Evolutionary conservation across 2,329 filamentous ascomycete species (phyloP).

Genomic region (Aphanoascus verrucosus): DNA sequence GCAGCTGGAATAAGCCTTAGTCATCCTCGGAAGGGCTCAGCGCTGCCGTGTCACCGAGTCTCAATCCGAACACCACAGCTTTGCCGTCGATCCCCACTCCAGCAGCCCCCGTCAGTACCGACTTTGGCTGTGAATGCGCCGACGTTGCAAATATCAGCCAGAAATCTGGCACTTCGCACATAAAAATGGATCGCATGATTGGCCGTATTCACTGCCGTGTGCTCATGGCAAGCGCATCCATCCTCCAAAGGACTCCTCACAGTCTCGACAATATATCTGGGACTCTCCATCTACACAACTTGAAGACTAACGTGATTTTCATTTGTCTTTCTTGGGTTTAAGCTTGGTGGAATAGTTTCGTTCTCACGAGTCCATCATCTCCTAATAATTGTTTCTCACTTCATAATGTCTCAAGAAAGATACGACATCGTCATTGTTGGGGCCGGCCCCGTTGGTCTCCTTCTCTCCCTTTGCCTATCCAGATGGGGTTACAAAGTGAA

Average conservation of each 20-base stretch:
- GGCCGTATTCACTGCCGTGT: constrained; percentile 4
- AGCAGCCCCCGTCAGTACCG: background rate
- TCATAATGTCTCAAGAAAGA: constrained; percentile 29
- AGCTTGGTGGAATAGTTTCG: background rate
- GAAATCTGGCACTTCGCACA: background rate
- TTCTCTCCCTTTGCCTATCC: constrained; percentile 77
- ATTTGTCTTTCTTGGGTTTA: background rate
- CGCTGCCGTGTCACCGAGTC: background rate
- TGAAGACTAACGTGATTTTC: background rate
- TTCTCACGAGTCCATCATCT: background rate
- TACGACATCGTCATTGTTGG: constrained; percentile 73
- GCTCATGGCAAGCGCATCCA: background rate
- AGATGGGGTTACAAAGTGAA: constrained; percentile 93
- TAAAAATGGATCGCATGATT: background rate
- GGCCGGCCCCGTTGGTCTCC: constrained; percentile 72
- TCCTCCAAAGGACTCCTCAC: background rate
- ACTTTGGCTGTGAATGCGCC: constrained; percentile 2
- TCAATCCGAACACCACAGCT: background rate
- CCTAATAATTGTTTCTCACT: background rate
- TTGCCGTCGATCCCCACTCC: background rate
- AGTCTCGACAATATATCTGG: background rate
- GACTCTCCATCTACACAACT: background rate
- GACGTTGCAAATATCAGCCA: background rate
- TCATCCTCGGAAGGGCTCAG: background rate
- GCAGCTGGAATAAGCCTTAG: background rate